Conservation (phyloP, 192 early-diverging fungal genomes). For the Coemansia umbellata region DNA sequence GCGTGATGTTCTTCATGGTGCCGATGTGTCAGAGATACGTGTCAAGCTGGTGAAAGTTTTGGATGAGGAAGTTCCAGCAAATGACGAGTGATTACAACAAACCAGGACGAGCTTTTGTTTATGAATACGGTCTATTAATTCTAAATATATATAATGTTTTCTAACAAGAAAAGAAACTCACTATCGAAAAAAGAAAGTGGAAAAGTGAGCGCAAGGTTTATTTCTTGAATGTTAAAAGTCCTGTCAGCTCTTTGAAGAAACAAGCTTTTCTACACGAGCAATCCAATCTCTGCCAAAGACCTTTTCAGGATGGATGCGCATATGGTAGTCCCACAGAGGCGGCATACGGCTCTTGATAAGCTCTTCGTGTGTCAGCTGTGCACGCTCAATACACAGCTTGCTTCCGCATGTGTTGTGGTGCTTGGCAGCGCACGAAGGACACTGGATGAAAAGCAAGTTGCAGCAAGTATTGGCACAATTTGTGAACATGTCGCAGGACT, state of each 20-base stretch:
- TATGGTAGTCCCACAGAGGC: slow-evolving; percentile 38
- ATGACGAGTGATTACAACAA: slow-evolving; percentile 73
- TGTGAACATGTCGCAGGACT: slow-evolving; percentile 58
- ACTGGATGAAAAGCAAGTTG: slow-evolving; percentile 70
- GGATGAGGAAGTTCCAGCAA: slow-evolving; percentile 93
- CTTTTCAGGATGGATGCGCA: slow-evolving; percentile 34
- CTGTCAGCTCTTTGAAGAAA: not conserved
- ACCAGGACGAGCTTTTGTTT: not conserved
- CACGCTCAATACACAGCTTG: slow-evolving; percentile 24
- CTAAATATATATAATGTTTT: not conserved
- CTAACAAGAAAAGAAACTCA: not conserved
- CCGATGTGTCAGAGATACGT: slow-evolving; percentile 88
- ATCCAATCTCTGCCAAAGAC: slow-evolving; percentile 33
- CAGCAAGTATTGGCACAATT: slow-evolving; percentile 72
- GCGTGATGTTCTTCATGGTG: slow-evolving; percentile 75
- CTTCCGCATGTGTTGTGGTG: slow-evolving; percentile 43
- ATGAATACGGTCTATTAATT: too few species aligned
- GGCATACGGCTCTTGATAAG: slow-evolving; percentile 27
- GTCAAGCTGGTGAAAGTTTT: slow-evolving; percentile 82
- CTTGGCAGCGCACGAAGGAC: slow-evolving; percentile 52
- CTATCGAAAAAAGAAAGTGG: too few species aligned
- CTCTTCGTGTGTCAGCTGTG: slow-evolving; percentile 41
- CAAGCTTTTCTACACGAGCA: slow-evolving; percentile 13
- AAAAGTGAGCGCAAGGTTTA: too few species aligned
- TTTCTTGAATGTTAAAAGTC: too few species aligned